These are phyloP conservation scores for Apiospora sp. DNA, from an alignment of 2,329 filamentous ascomycete species.

Conservation along the genomic window DNA sequence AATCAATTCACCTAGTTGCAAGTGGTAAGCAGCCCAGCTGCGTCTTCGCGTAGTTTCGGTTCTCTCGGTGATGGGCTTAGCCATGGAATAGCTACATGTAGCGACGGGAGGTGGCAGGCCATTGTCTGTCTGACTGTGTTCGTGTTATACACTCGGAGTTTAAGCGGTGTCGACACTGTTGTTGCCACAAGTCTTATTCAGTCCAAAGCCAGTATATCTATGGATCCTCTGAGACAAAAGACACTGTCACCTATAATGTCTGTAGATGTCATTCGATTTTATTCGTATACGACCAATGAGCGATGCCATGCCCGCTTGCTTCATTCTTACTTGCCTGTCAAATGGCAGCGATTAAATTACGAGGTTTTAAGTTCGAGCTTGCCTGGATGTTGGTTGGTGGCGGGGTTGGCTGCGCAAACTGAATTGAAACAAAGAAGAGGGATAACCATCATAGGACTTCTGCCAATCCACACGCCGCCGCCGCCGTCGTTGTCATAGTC, in stretches of 20 bases:
- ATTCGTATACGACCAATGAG: not conserved
- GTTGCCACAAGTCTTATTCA: not conserved
- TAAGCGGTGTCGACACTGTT: too few relatives aligned
- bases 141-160: not conserved
- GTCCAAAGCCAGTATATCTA: not conserved
- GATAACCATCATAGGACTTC: not conserved
- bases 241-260: not conserved
- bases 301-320: not conserved
- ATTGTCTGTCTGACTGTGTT: not conserved
- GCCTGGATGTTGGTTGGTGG: not conserved
- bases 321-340: not conserved
- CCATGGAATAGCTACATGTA: not conserved
- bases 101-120: too few relatives aligned
- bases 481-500: not conserved
- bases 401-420: not conserved
- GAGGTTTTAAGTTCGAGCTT: slow-evolving; percentile 3
- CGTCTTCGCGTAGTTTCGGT: not conserved
- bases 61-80: not conserved
- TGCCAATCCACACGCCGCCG: not conserved
- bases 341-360: not conserved
- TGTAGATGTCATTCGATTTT: not conserved
- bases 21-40: not conserved
- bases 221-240: not conserved
- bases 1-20: not conserved
- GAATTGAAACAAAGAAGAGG: not conserved